Conservation (phyloP, 2,329 filamentous ascomycete species). For the Tympanopsis confertula region DNA sequence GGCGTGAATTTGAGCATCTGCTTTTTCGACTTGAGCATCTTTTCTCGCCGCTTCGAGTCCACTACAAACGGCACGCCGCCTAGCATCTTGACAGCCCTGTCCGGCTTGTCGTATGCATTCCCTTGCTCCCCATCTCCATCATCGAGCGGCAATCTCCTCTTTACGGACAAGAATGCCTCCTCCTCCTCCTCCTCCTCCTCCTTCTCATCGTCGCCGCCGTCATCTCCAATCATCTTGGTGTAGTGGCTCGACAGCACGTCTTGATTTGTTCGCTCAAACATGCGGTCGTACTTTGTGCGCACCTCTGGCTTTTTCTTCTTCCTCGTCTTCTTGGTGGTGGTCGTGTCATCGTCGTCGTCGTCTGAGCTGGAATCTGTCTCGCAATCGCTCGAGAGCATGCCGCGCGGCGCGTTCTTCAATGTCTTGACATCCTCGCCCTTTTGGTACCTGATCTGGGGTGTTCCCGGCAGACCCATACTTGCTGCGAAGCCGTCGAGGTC, state of each 20-base stretch:
- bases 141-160: constrained; percentile 66
- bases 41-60: constrained; percentile 90
- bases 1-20: constrained; percentile 84
- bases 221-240: constrained; percentile 66
- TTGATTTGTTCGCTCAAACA: constrained; percentile 95
- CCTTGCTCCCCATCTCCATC: constrained; percentile 32
- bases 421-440: constrained; percentile 81
- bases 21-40: constrained; percentile 91
- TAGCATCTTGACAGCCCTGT: constrained; percentile 54
- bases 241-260: constrained; percentile 93
- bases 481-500: constrained; percentile 76
- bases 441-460: constrained; percentile 84
- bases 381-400: constrained; percentile 50
- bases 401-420: constrained; percentile 74
- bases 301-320: constrained; percentile 60
- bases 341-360: constrained; percentile 27
- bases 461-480: constrained; percentile 78
- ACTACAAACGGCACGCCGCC: constrained; percentile 66
- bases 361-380: constrained; percentile 37
- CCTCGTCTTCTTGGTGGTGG: constrained; percentile 29
- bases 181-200: constrained; percentile 50
- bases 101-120: constrained; percentile 22
- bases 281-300: constrained; percentile 88
- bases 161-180: constrained; percentile 77
- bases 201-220: constrained; percentile 27